Base-by-base conservation (phyloP, 345 rosid species). In the Populus nigra region DNA sequence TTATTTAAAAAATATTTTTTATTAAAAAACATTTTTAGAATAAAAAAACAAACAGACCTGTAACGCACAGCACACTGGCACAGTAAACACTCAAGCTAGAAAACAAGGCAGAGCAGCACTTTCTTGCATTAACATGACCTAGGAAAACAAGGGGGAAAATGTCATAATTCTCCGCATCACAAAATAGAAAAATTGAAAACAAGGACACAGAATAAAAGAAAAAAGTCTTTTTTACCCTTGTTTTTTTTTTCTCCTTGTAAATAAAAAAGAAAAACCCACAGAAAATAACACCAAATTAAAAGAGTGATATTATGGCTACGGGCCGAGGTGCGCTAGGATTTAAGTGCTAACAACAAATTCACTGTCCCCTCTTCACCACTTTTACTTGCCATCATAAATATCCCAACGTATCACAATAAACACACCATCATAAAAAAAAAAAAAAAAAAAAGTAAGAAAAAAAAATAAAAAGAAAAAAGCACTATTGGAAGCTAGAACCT, bases 401-500 rank as follows among this genome's bases (percentile, higher is more conserved):
- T 20, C 29, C 41, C 20, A 5, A 23, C 66, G 6, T 20, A 20
- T 1, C 29, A 10, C 31, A 62, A 25, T 25, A n/a, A 74, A 15
- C 5, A 12, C 36, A 59, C 20, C 20, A 65, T 65, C 43, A 53
- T 8, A 7, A 72, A 9, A 57, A 33, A 1, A 6, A 31, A 62
- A 27, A 36, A 33, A 3, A 27, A 27, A 27, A 1, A 25, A n/a
- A 29, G 31, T 29, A 31, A 61, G 36, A 22, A 33, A 65, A 45
- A 50, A 43, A 36, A 53, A 15, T 63, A 25, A 16, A 69, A 5
- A 33, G 35, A 5, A n/a, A 61, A 38, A 35, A 50, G 31, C 4
- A 41, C 80, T 84, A 84, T 39, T 80, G 83, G 75, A 78, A 86
- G 73, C 80, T 83, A 59, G 92, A 89, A 70, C 90, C 79, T 82